Evolutionary conservation across 148 eudicot genomes (phyloP), one percentile per base, ranked within the genome.

Genomic region (Camellia japonica): DNA sequence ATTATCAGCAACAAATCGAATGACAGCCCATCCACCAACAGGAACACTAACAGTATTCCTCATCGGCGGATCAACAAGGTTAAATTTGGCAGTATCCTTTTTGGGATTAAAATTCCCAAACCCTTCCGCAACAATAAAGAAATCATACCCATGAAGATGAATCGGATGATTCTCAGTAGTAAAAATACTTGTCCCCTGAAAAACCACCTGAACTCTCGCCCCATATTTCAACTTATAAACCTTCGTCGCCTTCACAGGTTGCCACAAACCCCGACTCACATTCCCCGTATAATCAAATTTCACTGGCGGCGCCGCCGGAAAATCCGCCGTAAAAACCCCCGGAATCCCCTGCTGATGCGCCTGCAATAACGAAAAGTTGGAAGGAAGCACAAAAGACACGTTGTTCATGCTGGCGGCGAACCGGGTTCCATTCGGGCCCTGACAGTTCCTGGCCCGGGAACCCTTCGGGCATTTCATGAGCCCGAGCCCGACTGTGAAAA

Each of bases 101-200:
- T 67, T 82, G 1, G 94, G 85, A 30, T 93, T 69, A 60, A 88
- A 93, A 70, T 93, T 93, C 1, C 97, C 97, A 16, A 86, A 90
- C 0, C 97, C 97, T 58, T 84, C 80, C 11, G 91, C 97, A n/a
- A 93, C 0, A 6, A 93, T 85, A 61, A 78, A 93, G 84, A 93
- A 93, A 82, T 93, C 93, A 38, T 91, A 90, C 2, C 97, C 97
- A 72, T 93, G 97, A 3, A 93, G 85, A 79, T 91, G 95, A 69
- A 91, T 86, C 0, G 94, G 94, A 61, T 91, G 94, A 20, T 91
- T 89, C 74, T 91, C 94, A 0, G 83, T 83, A 2, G 85, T 63
- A 18, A 93, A 83, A 14, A 93, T 90, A 42, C 85, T 91, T 1
- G 95, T 91, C 19, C 92, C 93, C 78, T 93, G 97, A 6, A 93